Evolutionary conservation across 176 grass and related monocot genomes (phyloP), one percentile per base, ranked within the genome.

Genomic region (Musa acuminata): DNA sequence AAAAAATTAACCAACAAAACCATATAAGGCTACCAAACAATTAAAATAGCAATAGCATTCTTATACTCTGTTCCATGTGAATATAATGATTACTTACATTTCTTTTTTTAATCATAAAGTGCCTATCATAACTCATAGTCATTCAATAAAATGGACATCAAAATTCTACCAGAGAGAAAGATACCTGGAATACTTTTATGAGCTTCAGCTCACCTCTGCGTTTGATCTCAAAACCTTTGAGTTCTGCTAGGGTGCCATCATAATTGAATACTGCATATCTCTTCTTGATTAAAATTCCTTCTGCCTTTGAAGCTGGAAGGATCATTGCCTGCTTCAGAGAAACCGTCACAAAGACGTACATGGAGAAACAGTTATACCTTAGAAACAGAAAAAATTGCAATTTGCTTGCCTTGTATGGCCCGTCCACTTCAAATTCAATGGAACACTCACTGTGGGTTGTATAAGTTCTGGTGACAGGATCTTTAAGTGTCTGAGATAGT

Each of bases 181-280:
- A 64, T 93, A 98, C 94, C 91, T 98, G 94, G 72, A 98, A 98
- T 88, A 98, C 90, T 87, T 98, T 98, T 75, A 98, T 93, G 74
- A 98, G 94, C 85, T 98, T 98, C 80, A 98, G 90, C 86, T 98
- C 94, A 67, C 94, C 94, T 84, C 94, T 88, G 74, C 94, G 83
- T 87, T 98, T 98, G 74, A 98, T 98, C 78, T 98, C 94, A 89
- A 98, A 98, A 64, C 94, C 94, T 86, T 98, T 98, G 25, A 98
- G 87, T 77, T 98, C 94, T 78, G 94, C 94, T 43, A 98, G 85
- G 55, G 94, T 90, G 24, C 94, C 94, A 88, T 98, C 94, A 83
- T 98, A 83, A 85, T 98, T 98, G 78, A 98, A 98, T 77, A 98
- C 94, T 60, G 90, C 90, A 88, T 98, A 98, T 75, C 94, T 88